These are phyloP conservation scores for Nakaseomyces uthaithaninus DNA, from an alignment of 1,139 yeast species.

Conservation along the genomic window DNA sequence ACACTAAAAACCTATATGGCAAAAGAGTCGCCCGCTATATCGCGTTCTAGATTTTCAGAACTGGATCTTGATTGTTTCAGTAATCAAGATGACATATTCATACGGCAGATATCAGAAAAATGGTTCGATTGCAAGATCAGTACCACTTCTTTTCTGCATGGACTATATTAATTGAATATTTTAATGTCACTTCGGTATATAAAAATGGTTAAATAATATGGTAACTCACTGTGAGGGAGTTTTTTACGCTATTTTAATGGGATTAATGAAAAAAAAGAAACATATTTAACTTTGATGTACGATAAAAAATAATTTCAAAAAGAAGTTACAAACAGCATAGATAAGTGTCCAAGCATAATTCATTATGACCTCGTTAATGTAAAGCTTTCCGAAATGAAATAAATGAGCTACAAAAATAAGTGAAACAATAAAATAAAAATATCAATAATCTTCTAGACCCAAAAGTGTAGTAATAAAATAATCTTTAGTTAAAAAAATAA, in stretches of 20 bases:
- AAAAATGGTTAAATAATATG: too few relatives aligned
- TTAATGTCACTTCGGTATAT: background rate
- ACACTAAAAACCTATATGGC: constrained; percentile 16
- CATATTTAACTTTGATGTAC: too few relatives aligned
- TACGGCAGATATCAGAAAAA: constrained; percentile 16
- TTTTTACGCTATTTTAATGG: too few relatives aligned
- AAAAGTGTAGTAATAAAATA: background rate
- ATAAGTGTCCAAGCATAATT: background rate
- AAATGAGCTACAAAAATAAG: background rate
- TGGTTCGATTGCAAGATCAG: constrained; percentile 21
- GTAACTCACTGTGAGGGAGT: too few relatives aligned
- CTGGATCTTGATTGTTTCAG: constrained; percentile 29
- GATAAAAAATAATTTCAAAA: background rate
- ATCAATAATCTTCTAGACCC: background rate
- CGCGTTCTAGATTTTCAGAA: constrained; percentile 18
- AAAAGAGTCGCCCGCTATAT: constrained; percentile 13
- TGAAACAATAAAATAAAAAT: constrained; percentile 1
- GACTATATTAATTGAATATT: background rate
- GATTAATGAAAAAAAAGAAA: too few relatives aligned
- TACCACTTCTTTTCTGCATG: background rate
- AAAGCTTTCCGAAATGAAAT: background rate
- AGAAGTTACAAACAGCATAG: background rate
- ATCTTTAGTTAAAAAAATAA: background rate
- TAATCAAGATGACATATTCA: constrained; percentile 22
- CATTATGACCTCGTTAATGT: background rate